Base-by-base conservation (phyloP, 371 early-diverging fungal genomes). In the Mucor plumbeus region DNA sequence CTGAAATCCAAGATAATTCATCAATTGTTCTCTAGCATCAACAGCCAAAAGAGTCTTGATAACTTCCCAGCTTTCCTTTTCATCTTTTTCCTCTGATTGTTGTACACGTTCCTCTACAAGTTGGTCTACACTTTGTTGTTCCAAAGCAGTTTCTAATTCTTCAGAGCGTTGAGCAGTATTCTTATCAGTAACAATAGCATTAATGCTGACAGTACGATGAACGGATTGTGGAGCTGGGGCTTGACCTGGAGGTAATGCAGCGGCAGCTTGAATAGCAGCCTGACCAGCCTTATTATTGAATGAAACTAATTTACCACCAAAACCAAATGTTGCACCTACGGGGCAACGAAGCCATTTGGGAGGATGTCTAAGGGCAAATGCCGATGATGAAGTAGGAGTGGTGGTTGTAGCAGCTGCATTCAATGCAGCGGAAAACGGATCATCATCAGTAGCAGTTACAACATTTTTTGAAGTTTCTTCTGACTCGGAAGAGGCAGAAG, bases 321-420 rank as follows among this genome's bases (percentile, higher is more conserved):
- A 97, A 7, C 93, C 93, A 83, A 94, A 99, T 0, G 91, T 82
- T 5, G 91, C 95, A 8, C 97, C 96, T 0, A 89, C 90, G 17
- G 97, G 97, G 8, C 97, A 86, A 31, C 94, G 89, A 21, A 95
- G 87, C 99, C 99, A 99, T 81, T 65, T 65, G 8, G 65, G 95
- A 94, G 53, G 99, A 97, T 50, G 97, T 93, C 35, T 55, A 7
- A 55, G 39, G 11, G 50, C 15, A 17, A 41, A 56, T 5, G 44
- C 50, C 34, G 36, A 21, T n/a, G 59, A 36, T 7, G 57, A 56
- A 10, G 57, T 0, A 7, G 38, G 3, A 1, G 1, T 36, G 13
- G 40, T 39, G 9, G 39, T 31, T 13, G 41, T 34, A 47, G 61
- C 44, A 35, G 75, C 59, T 34, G 73, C 73, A 2, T 72, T 72